phyloP scores from a whole-genome alignment of 225 moss, liverwort and hornwort species.

The Neckera pumila region DNA sequence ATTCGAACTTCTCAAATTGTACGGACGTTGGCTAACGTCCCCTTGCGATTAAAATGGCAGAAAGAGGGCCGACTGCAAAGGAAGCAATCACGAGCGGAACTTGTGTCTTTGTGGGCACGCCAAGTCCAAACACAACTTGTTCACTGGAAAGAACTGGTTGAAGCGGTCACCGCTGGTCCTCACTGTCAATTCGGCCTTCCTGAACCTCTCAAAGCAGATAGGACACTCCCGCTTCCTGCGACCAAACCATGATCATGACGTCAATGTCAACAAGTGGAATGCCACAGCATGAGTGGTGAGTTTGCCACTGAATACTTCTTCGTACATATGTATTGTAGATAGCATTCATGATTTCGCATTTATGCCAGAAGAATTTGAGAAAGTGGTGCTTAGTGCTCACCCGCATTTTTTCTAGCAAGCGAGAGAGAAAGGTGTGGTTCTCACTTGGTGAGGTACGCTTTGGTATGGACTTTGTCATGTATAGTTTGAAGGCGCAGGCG shows the following conservation, averaged over 20 bases:
- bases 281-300: background rate
- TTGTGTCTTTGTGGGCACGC: slow-evolving; percentile 25
- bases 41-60: background rate
- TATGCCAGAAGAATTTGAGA: background rate
- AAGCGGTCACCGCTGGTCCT: background rate
- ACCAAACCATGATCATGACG: background rate
- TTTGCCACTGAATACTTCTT: background rate
- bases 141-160: slow-evolving; percentile 23
- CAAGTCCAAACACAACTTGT: slow-evolving; percentile 37
- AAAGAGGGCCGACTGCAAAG: background rate
- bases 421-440: background rate
- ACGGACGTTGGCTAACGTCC: background rate
- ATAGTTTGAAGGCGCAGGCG: slow-evolving; percentile 43
- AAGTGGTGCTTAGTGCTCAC: background rate
- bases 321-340: background rate
- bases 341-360: background rate
- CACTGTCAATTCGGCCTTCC: background rate
- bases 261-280: background rate
- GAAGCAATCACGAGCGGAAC: background rate
- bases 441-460: slow-evolving; percentile 34
- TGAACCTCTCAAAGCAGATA: slow-evolving; percentile 31
- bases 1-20: background rate
- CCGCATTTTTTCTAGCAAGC: background rate
- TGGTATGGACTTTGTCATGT: slow-evolving; percentile 46
- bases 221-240: slow-evolving; percentile 51